A percentile compares a stretch with the other conserved stretches of the same genome.
phyloP scores from a whole-genome alignment of 2,329 filamentous ascomycete species.

The Botrytis fragariae region DNA sequence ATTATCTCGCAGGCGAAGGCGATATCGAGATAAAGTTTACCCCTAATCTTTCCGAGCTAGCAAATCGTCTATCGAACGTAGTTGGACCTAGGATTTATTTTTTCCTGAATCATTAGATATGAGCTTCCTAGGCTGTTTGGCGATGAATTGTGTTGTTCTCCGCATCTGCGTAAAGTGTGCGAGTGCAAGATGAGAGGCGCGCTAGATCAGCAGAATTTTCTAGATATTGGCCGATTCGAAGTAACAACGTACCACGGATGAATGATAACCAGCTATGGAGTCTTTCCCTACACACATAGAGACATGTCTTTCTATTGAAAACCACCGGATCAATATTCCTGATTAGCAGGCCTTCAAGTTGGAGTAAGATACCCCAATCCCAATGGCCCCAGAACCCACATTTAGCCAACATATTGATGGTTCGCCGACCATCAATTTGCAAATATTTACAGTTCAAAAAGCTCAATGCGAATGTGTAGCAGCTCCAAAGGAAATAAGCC shows the following conservation, averaged over 20 bases:
- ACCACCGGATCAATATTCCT: not conserved
- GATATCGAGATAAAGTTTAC: not conserved
- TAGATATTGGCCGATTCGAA: not conserved
- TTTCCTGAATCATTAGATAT: not conserved
- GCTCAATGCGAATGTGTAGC: not conserved
- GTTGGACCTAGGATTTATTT: not conserved
- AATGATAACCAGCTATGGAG: not conserved
- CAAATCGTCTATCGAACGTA: not conserved
- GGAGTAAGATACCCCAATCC: not conserved
- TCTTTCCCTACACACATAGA: not conserved
- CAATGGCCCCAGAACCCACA: not conserved
- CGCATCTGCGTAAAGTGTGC: accelerated
- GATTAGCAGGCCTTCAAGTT: not conserved
- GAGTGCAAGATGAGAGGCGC: not conserved
- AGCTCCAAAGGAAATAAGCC: not conserved
- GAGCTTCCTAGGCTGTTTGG: accelerated
- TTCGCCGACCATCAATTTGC: not conserved
- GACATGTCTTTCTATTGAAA: not conserved
- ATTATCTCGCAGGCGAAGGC: not conserved
- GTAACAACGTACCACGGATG: not conserved
- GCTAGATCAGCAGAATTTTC: not conserved
- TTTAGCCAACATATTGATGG: not conserved
- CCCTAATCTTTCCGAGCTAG: not conserved
- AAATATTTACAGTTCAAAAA: not conserved
- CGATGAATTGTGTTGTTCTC: accelerated